Evolutionary conservation across 352 stramenopile species (phyloP).

Genomic region (Poterioochromonas sp.): DNA sequence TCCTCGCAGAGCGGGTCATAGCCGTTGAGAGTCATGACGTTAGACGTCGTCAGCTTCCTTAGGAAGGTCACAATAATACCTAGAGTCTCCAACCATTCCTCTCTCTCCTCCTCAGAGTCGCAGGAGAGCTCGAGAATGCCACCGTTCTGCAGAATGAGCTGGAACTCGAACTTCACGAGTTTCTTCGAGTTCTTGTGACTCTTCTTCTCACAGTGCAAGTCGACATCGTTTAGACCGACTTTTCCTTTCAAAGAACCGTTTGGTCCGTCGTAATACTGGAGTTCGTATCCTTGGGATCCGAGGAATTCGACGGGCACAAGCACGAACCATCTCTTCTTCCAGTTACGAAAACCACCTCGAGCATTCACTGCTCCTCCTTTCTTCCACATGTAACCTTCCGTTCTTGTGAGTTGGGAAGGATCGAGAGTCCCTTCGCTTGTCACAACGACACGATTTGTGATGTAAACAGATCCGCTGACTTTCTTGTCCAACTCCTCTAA

Average conservation of each 20-base stretch:
- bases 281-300: slow-evolving; percentile 6
- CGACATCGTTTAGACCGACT: neutral
- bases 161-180: slow-evolving; percentile 34
- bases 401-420: neutral
- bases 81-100: slow-evolving; percentile 36
- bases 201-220: slow-evolving; percentile 1
- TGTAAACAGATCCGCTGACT: no score
- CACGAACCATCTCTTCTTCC: slow-evolving; percentile 24
- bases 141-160: slow-evolving; percentile 33
- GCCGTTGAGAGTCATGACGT: neutral
- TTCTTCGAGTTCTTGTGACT: neutral
- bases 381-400: slow-evolving; percentile 23
- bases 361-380: slow-evolving; percentile 29
- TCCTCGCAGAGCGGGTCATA: slow-evolving; percentile 19
- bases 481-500: no score
- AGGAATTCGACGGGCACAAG: neutral
- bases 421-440: neutral
- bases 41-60: neutral
- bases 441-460: neutral
- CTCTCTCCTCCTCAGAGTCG: slow-evolving; percentile 24
- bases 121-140: slow-evolving; percentile 22
- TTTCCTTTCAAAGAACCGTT: slow-evolving; percentile 24
- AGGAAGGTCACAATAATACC: neutral
- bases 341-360: slow-evolving; percentile 10
- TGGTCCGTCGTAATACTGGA: slow-evolving; percentile 17